phyloP scores from a whole-genome alignment of 768 basidiomycete genomes.

The Phylloporus rhodoxanthus region DNA sequence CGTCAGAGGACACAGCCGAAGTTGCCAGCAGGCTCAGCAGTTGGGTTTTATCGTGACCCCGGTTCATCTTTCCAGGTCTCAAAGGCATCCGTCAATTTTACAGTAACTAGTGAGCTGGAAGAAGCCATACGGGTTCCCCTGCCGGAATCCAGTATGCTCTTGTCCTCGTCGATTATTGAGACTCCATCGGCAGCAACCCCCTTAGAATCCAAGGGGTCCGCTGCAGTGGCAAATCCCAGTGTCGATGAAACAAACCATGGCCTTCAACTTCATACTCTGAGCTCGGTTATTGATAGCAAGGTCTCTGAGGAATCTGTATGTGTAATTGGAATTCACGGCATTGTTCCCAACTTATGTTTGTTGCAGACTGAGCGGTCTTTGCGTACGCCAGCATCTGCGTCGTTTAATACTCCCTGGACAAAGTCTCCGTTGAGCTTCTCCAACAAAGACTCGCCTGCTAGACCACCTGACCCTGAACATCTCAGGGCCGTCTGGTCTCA shows the following conservation, averaged over 20 bases:
- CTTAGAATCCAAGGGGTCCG: slow-evolving; percentile 6
- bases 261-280: slow-evolving; percentile 14
- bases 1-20: slow-evolving; percentile 57
- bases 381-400: slow-evolving; percentile 41
- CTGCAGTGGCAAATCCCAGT: slow-evolving; percentile 5
- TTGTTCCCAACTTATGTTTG: slow-evolving; percentile 10
- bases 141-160: slow-evolving; percentile 19
- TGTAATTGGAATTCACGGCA: slow-evolving; percentile 6
- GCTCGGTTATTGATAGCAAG: slow-evolving; percentile 40
- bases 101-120: slow-evolving; percentile 74
- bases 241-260: slow-evolving; percentile 7
- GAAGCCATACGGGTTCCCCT: slow-evolving; percentile 6
- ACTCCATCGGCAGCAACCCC: slow-evolving; percentile 6
- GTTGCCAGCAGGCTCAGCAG: slow-evolving; percentile 64
- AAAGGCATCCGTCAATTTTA: slow-evolving; percentile 60
- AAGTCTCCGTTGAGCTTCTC: slow-evolving; percentile 47
- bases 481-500: slow-evolving; percentile 83
- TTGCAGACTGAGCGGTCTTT: slow-evolving; percentile 40
- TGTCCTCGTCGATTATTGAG: slow-evolving; percentile 20
- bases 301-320: slow-evolving; percentile 52
- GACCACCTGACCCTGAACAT: slow-evolving; percentile 76
- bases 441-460: slow-evolving; percentile 62
- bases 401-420: slow-evolving; percentile 44
- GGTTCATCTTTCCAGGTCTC: slow-evolving; percentile 45
- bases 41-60: slow-evolving; percentile 69